phyloP scores from a whole-genome alignment of 768 basidiomycete species.

The Gautieria morchelliformis region DNA sequence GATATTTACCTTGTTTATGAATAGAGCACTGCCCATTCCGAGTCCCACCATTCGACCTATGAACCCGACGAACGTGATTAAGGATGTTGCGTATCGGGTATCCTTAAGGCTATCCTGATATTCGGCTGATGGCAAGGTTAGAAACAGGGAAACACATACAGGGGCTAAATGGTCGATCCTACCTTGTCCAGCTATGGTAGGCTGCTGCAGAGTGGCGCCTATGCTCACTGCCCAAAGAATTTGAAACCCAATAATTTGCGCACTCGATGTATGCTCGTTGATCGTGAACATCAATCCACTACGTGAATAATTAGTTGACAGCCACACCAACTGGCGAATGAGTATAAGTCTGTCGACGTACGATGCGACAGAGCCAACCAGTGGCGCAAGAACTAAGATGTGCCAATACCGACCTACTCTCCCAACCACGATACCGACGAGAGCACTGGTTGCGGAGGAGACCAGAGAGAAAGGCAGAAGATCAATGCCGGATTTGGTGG shows the following conservation, averaged over 20 bases:
- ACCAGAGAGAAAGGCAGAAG: slow-evolving; percentile 6
- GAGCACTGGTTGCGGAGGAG: too few species aligned
- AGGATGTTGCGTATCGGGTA: slow-evolving; percentile 2
- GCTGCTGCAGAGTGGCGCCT: slow-evolving; percentile 2
- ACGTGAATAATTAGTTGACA: not conserved
- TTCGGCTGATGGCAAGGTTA: not conserved
- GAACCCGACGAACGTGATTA: slow-evolving; percentile 1
- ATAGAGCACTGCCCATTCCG: slow-evolving; percentile 1
- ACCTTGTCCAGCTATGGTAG: slow-evolving; percentile 3
- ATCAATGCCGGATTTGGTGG: slow-evolving; percentile 5
- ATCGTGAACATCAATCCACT: slow-evolving; percentile 4
- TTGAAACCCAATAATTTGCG: not conserved
- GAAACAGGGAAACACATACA: not conserved
- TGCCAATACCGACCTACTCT: not conserved
- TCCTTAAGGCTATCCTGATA: not conserved
- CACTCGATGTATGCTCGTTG: slow-evolving; percentile 1
- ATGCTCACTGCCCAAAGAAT: slow-evolving; percentile 7
- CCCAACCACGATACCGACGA: slow-evolving; percentile 1
- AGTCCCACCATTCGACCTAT: slow-evolving; percentile 6
- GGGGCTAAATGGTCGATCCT: not conserved
- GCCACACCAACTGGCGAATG: too few species aligned
- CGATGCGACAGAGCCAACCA: too few species aligned
- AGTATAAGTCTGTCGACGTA: too few species aligned
- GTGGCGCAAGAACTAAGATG: too few species aligned
- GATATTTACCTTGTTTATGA: slow-evolving; percentile 6